Conservation (phyloP, 2,329 filamentous ascomycete species). For the Fusarium siculi region DNA sequence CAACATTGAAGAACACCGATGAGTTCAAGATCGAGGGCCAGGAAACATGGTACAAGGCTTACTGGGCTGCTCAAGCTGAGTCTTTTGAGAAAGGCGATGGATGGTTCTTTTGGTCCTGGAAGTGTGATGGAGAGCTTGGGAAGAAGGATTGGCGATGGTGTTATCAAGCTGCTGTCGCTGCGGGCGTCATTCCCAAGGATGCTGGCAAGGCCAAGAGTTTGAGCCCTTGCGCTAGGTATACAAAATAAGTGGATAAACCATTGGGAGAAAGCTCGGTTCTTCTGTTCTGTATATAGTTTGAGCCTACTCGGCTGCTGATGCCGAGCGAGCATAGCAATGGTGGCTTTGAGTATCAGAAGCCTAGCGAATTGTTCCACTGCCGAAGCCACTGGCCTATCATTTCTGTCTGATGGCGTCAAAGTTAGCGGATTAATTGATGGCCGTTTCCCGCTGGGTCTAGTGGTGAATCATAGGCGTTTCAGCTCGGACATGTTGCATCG, state of each 20-base stretch:
- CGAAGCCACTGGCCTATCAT: background rate
- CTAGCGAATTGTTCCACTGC: background rate
- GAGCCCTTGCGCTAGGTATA: slow-evolving; percentile 16
- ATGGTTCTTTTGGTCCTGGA: slow-evolving; percentile 73
- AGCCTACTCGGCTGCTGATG: background rate
- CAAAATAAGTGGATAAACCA: rapidly evolving
- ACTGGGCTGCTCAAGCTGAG: slow-evolving; percentile 66
- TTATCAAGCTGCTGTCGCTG: slow-evolving; percentile 50
- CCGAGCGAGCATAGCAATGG: background rate
- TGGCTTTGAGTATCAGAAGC: background rate
- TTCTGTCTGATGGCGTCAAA: background rate
- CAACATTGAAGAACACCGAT: slow-evolving; percentile 56
- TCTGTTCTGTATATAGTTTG: background rate
- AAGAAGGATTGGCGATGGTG: slow-evolving; percentile 60
- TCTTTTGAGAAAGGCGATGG: slow-evolving; percentile 65
- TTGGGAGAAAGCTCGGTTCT: background rate
- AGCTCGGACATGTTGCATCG: background rate
- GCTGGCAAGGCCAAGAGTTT: slow-evolving; percentile 25
- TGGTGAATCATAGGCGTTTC: background rate
- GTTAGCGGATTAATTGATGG: background rate
- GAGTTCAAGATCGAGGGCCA: slow-evolving; percentile 57
- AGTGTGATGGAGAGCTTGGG: slow-evolving; percentile 53
- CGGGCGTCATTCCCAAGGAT: slow-evolving; percentile 43
- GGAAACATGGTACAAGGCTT: slow-evolving; percentile 63
- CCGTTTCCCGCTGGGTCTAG: background rate